Evolutionary conservation across 2,329 filamentous ascomycete genomes (phyloP), one percentile per base, ranked within the genome.

Genomic region (Fusarium tjaetaba): DNA sequence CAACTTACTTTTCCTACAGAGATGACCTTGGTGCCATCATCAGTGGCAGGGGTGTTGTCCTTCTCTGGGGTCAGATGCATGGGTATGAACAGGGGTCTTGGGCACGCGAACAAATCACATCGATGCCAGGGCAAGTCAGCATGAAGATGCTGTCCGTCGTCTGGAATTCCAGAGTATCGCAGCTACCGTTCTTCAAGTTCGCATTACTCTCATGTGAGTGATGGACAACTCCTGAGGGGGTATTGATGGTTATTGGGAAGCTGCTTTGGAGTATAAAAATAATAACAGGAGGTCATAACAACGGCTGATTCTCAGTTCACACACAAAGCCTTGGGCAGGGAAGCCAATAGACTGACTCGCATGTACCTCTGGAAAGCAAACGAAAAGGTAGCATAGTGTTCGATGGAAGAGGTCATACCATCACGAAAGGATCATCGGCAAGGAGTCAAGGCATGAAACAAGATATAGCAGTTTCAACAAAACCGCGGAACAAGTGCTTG

Each of bases 401-500:
- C 2, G 10, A 46, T 22, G 9, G 8, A 15, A 8, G 24, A 28
- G 18, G 5, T 5, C 18, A 15, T 22, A 15, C 14, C 9, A 24
- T 16, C 4, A 20, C n/a, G 34, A 7, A 51, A 24, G n/a, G 16
- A 0, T 20, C 5, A 34, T 51, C n/a, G n/a, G n/a, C 8, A 20
- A 11, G 5, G 13, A 20, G 4, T 36, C n/a, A 7, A 4, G 13
- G 10, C 13, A 36, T 36, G 7, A 10, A 26, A 24, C 6, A 5
- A 52, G 13, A 22, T 16, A 11, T 5, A 9, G 11, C 4, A 16
- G 6, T 26, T 26, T 26, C 18, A 36, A 26, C n/a, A 11, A 2
- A 7, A 7, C 3, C 4, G 4, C 0, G 16, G 6, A 22, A 26
- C n/a, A 26, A 52, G 18, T n/a, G 5, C 3, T 9, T 15, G 6